Evolutionary conservation across 768 basidiomycete species (phyloP), one percentile per base, ranked within the genome.

Genomic region (Tephrocybe sp.): DNA sequence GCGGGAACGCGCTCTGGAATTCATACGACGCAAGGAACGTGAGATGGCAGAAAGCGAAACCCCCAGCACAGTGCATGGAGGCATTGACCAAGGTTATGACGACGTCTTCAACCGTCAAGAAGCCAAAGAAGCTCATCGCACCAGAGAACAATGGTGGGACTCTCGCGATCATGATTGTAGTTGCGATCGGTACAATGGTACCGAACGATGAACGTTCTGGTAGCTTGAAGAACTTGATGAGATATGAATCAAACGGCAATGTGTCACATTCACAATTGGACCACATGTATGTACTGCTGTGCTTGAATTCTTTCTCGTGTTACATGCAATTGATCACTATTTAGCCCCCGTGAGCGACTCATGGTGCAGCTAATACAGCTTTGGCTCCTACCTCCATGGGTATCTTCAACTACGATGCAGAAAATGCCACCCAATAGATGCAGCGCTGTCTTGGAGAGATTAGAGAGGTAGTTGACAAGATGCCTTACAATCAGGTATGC

Each of bases 61-160:
- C 1, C 89, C 88, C 0, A 86, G 82, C 54, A 88, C 84, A 0
- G 81, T 86, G 3, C 74, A 71, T 40, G 78, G 76, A 3, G 78
- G 68, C 1, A 58, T 68, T 27, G 60, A 71, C 2, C 66, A 60
- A 4, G 81, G 80, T 1, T 89, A 90, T 52, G 74, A 77, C 2
- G 87, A 91, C 57, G 71, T 86, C 41, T 91, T 79, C 60, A 91
- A 91, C 59, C 71, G 74, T 41, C 64, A 69, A 27, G 88, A 84
- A 52, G 86, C 90, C 0, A 80, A 86, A 54, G 88, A 86, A 49
- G 89, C 88, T 1, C 83, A 79, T 57, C 71, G 80, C 22, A 73
- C 72, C 18, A 59, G 73, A 50, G 65, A 74, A 53, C 62, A 67
- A 53, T 61, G 67, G 41, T 58, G 69, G 45, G 73, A 70, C 11